These are phyloP conservation scores for Pneumocystis sp. DNA, from an alignment of 1,139 yeast genomes.

Conservation along the genomic window DNA sequence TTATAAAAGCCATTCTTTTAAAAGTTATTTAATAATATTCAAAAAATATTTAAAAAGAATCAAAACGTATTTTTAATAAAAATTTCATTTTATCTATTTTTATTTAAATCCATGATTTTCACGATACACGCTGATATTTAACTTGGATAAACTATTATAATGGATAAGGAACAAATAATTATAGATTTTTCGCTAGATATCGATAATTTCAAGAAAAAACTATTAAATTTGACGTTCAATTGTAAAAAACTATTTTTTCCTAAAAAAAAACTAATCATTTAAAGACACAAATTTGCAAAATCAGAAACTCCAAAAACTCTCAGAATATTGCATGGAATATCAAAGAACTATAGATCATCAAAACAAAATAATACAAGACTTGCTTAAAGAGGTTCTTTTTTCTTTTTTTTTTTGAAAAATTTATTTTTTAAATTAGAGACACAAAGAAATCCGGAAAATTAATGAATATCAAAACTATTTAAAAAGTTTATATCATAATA, in stretches of 20 bases:
- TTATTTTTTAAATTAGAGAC: not conserved
- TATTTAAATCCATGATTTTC: not conserved
- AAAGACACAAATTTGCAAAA: not conserved
- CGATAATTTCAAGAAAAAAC: not conserved
- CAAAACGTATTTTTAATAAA: not conserved
- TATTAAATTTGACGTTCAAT: not conserved
- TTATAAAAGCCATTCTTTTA: not conserved
- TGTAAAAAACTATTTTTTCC: not conserved
- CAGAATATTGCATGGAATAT: not conserved
- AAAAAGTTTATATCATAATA: not conserved
- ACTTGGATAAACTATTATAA: not conserved
- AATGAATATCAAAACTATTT: not conserved
- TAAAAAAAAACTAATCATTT: not conserved
- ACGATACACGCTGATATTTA: not conserved
- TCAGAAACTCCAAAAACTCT: not conserved
- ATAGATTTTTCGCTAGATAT: not conserved
- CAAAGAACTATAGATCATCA: not conserved
- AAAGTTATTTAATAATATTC: not conserved
- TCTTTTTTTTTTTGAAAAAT: not conserved
- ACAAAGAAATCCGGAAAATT: not conserved
- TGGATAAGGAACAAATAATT: not conserved
- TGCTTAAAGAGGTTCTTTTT: not conserved
- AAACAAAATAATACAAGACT: not conserved
- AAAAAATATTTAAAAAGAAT: not conserved
- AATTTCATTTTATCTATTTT: not conserved